phyloP scores from a whole-genome alignment of 2,329 filamentous ascomycete species.

The Ceratocystis smalleyi region DNA sequence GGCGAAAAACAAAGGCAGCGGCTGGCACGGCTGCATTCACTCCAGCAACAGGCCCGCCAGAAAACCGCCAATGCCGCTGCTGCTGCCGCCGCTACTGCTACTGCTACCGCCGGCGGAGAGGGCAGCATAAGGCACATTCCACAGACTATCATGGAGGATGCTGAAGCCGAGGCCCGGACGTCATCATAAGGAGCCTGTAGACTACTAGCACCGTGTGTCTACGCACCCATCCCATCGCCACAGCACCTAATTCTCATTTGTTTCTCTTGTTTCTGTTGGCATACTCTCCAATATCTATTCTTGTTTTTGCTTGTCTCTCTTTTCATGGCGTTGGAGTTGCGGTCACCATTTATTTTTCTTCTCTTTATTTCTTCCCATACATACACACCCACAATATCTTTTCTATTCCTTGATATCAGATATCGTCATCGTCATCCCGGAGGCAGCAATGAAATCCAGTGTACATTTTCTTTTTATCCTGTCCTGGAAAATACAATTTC shows the following conservation, averaged over 20 bases:
- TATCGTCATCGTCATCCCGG: neutral
- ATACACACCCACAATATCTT: neutral
- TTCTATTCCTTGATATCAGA: neutral
- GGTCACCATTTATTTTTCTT: neutral
- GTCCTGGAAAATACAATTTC: neutral
- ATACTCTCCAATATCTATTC: neutral
- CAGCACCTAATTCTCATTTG: neutral
- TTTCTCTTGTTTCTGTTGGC: neutral
- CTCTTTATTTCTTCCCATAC: neutral
- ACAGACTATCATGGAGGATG: conserved; percentile 5
- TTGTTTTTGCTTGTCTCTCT: neutral
- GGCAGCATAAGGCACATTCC: neutral
- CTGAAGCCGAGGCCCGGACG: neutral
- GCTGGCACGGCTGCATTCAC: neutral
- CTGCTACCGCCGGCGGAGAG: no score
- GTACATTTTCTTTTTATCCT: neutral
- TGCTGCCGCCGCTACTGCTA: no score
- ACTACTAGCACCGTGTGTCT: neutral
- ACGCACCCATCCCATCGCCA: neutral
- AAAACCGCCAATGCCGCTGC: neutral
- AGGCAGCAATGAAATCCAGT: neutral
- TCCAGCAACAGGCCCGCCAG: neutral
- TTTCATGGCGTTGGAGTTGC: conserved; percentile 2
- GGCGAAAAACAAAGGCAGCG: conserved; percentile 5
- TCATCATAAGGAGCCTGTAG: neutral